A percentile compares a stretch with the other conserved stretches of the same genome.
These are phyloP conservation scores for Capronia epimyces DNA, from an alignment of 2,329 filamentous ascomycete genomes.

Conservation along the genomic window DNA sequence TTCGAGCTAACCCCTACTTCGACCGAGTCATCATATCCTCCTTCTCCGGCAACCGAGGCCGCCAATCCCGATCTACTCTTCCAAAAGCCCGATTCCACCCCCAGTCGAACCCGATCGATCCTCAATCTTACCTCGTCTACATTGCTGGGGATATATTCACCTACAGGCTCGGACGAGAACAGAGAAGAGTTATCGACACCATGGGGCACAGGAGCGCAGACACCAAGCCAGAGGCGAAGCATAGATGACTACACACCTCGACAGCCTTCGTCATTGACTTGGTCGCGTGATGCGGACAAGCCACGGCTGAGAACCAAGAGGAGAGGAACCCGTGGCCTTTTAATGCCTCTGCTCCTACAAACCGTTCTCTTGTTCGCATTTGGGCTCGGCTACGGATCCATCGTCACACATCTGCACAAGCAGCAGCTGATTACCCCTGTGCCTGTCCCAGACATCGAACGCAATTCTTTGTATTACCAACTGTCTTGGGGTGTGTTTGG, in stretches of 20 bases:
- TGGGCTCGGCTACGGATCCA: slow-evolving; percentile 73
- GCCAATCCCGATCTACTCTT: slow-evolving; percentile 34
- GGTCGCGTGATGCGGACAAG: slow-evolving; percentile 14
- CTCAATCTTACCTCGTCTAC: slow-evolving; percentile 85
- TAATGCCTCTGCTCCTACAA: slow-evolving; percentile 54
- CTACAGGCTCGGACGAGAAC: slow-evolving; percentile 52
- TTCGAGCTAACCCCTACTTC: slow-evolving; percentile 57
- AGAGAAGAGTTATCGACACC: slow-evolving; percentile 61
- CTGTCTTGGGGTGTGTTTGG: slow-evolving; percentile 76
- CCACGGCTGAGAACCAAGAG: slow-evolving; percentile 31
- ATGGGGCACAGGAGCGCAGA: slow-evolving; percentile 72
- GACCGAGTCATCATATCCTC: slow-evolving; percentile 39
- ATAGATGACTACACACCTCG: slow-evolving; percentile 39
- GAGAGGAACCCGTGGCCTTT: slow-evolving; percentile 39
- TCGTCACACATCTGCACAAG: slow-evolving; percentile 74
- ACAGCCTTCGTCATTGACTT: slow-evolving; percentile 15
- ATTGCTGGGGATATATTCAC: slow-evolving; percentile 83
- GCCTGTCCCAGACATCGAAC: slow-evolving; percentile 52
- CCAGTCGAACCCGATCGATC: slow-evolving; percentile 68
- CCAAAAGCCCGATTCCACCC: slow-evolving; percentile 35
- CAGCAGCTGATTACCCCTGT: slow-evolving; percentile 60
- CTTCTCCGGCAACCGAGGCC: slow-evolving; percentile 37
- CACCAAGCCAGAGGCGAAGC: slow-evolving; percentile 50
- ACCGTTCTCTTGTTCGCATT: slow-evolving; percentile 66
- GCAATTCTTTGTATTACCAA: slow-evolving; percentile 61